Evolutionary conservation across 2,329 filamentous ascomycete species (phyloP).

Genomic region (Curvularia sp.): DNA sequence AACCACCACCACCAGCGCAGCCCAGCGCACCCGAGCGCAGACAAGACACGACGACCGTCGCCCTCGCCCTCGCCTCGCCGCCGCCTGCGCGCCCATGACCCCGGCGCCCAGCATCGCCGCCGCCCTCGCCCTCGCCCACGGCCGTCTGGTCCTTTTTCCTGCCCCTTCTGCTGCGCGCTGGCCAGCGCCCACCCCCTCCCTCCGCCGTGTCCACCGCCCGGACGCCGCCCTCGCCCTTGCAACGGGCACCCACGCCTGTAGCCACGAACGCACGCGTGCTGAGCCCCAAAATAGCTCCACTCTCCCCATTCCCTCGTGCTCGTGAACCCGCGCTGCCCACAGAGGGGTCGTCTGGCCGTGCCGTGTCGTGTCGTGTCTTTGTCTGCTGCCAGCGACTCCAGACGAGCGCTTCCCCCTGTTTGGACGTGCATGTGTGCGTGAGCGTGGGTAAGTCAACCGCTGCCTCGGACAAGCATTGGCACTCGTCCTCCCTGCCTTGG

Average conservation of each 20-base stretch:
- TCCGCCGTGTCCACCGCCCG: slow-evolving; percentile 8
- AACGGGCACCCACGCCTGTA: slow-evolving; percentile 27
- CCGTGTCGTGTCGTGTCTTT: slow-evolving; percentile 21
- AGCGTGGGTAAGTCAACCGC: slow-evolving; percentile 35
- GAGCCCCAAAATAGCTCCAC: slow-evolving; percentile 35
- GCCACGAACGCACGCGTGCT: slow-evolving; percentile 29
- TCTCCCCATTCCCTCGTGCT: slow-evolving; percentile 12
- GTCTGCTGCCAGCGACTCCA: slow-evolving; percentile 21
- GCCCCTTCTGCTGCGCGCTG: slow-evolving; percentile 12
- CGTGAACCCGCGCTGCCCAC: slow-evolving; percentile 11
- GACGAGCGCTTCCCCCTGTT: slow-evolving; percentile 10
- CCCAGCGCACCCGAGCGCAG: neutral
- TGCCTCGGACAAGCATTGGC: slow-evolving; percentile 2
- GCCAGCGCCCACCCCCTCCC: slow-evolving; percentile 2
- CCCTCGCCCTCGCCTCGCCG: neutral
- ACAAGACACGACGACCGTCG: neutral
- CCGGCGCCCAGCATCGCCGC: slow-evolving; percentile 23
- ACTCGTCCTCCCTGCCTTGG: slow-evolving; percentile 32
- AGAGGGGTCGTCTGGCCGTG: neutral
- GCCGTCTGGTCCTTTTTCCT: slow-evolving; percentile 14
- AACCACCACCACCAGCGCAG: neutral
- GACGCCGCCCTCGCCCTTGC: slow-evolving; percentile 19
- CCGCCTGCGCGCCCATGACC: slow-evolving; percentile 18
- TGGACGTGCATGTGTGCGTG: slow-evolving; percentile 14
- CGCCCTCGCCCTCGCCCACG: slow-evolving; percentile 2